A percentile compares a stretch with the other conserved stretches of the same genome.
Conservation (phyloP, 371 early-diverging fungal species). For the Cokeromyces recurvatus region DNA sequence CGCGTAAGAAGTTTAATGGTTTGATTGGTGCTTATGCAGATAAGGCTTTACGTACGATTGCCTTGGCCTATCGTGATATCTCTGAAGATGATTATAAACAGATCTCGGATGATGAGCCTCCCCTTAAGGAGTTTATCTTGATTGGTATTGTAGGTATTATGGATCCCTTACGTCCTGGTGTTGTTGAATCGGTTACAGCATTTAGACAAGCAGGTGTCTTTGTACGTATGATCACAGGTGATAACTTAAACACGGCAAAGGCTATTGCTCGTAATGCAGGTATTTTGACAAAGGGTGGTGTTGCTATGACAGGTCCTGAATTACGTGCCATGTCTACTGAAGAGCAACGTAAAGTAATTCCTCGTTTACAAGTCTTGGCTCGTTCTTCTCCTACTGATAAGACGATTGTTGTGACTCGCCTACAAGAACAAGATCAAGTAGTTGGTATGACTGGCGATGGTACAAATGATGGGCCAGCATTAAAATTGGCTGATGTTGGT, state of each 20-base stretch:
- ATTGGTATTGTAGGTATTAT: conserved; percentile 87
- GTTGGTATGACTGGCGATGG: conserved; percentile 98
- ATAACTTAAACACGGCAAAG: conserved; percentile 86
- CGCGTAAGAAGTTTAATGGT: conserved; percentile 40
- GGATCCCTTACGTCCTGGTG: conserved; percentile 91
- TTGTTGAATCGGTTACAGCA: conserved; percentile 73
- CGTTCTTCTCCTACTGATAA: conserved; percentile 93
- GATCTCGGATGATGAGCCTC: conserved; percentile 48
- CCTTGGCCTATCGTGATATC: conserved; percentile 74
- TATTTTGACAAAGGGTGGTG: conserved; percentile 79
- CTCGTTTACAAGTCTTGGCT: conserved; percentile 87
- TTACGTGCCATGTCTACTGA: conserved; percentile 76
- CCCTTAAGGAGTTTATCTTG: conserved; percentile 59
- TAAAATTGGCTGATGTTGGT: conserved; percentile 95
- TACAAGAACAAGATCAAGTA: conserved; percentile 87
- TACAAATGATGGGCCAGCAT: conserved; percentile 96
- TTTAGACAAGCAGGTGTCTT: conserved; percentile 89
- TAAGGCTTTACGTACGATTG: conserved; percentile 87
- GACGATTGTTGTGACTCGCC: conserved; percentile 79
- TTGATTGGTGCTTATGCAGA: conserved; percentile 76
- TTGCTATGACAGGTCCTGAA: conserved; percentile 86
- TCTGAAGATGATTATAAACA: conserved; percentile 15
- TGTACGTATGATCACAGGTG: conserved; percentile 97
- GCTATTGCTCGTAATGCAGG: conserved; percentile 87
- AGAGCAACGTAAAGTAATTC: conserved; percentile 75